These are phyloP conservation scores for Setomelanomma holmii DNA, from an alignment of 2,329 filamentous ascomycete species.

Conservation along the genomic window DNA sequence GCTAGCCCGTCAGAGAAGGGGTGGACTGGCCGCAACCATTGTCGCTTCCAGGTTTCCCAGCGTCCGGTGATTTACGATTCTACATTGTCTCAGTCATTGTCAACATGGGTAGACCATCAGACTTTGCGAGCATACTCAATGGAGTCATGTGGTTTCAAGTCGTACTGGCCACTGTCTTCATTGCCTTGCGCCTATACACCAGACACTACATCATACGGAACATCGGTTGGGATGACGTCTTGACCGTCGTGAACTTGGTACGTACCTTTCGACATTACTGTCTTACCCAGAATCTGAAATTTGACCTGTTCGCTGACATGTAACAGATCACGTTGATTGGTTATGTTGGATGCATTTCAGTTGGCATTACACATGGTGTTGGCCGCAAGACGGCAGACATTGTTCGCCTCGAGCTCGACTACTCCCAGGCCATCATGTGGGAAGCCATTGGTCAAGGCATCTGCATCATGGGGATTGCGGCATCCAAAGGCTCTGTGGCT, in stretches of 20 bases:
- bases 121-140: conserved; percentile 33
- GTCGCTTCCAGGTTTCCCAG: too few relatives aligned
- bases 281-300: too few relatives aligned
- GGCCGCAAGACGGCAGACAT: conserved; percentile 35
- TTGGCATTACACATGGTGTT: conserved; percentile 36
- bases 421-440: conserved; percentile 42
- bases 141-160: conserved; percentile 43
- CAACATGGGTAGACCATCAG: conserved; percentile 27
- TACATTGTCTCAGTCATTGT: neutral
- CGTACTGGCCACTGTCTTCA: conserved; percentile 29
- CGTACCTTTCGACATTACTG: too few relatives aligned
- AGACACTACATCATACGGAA: conserved; percentile 34
- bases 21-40: too few relatives aligned
- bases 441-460: conserved; percentile 40
- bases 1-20: too few relatives aligned
- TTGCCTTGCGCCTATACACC: conserved; percentile 37
- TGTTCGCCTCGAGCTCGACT: conserved; percentile 21
- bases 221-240: conserved; percentile 38
- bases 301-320: too few relatives aligned
- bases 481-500: conserved; percentile 38
- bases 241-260: conserved; percentile 39
- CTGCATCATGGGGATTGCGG: conserved; percentile 42
- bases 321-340: conserved; percentile 32
- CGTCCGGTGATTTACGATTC: too few relatives aligned
- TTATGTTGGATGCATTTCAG: conserved; percentile 32